Conservation (phyloP, 345 rosid genomes). For the Camelina hispida region DNA sequence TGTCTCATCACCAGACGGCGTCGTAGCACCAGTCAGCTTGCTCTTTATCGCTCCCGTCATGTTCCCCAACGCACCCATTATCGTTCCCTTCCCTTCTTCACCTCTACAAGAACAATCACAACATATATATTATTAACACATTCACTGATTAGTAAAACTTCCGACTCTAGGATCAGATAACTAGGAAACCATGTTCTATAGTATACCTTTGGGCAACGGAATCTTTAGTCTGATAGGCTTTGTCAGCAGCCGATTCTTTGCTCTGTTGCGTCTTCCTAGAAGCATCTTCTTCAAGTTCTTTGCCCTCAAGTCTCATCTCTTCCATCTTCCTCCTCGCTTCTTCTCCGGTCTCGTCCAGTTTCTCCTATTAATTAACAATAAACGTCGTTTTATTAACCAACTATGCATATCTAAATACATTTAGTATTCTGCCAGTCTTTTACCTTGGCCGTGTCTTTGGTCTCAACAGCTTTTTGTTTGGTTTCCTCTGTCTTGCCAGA, state of each 20-base stretch:
- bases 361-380: slow-evolving; percentile 43
- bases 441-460: slow-evolving; percentile 55
- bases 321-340: slow-evolving; percentile 61
- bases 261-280: slow-evolving; percentile 44
- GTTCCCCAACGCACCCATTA: slow-evolving; percentile 48
- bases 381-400: slow-evolving; percentile 34
- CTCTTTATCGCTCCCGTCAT: slow-evolving; percentile 52
- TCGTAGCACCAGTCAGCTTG: slow-evolving; percentile 44
- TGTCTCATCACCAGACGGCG: slow-evolving; percentile 41
- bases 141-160: not conserved
- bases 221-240: slow-evolving; percentile 34
- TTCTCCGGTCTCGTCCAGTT: slow-evolving; percentile 55
- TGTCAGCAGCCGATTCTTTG: slow-evolving; percentile 47
- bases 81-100: slow-evolving; percentile 44
- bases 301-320: slow-evolving; percentile 53
- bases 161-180: not conserved
- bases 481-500: slow-evolving; percentile 64
- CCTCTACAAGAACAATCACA: slow-evolving; percentile 42
- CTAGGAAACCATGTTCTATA: not conserved
- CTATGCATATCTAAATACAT: not conserved
- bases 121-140: not conserved
- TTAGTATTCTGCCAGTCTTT: not conserved
- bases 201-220: slow-evolving; percentile 8
- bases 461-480: slow-evolving; percentile 55
- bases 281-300: slow-evolving; percentile 47